phyloP scores from a whole-genome alignment of 129 eudicot species.

The Erigeron canadensis region DNA sequence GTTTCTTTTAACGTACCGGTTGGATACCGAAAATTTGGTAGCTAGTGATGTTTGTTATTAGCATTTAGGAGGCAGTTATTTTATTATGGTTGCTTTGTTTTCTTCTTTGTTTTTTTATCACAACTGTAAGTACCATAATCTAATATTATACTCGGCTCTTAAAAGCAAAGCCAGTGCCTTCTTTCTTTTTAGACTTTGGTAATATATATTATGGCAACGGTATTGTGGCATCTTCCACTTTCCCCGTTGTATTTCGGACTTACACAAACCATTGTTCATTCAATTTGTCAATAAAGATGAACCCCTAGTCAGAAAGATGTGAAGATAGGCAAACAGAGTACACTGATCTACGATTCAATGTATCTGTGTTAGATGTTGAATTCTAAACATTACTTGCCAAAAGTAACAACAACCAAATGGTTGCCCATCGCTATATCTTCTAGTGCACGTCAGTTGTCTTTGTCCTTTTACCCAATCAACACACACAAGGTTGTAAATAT shows the following conservation, averaged over 20 bases:
- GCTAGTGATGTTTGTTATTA: not conserved
- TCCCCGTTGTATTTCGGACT: not conserved
- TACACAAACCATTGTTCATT: not conserved
- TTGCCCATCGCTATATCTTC: no score
- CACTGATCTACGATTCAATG: no score
- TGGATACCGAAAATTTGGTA: no score
- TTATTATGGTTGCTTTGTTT: not conserved
- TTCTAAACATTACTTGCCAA: no score
- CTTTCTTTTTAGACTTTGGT: not conserved
- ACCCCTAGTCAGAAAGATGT: not conserved
- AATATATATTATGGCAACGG: not conserved
- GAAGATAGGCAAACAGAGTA: no score
- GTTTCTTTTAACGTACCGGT: no score
- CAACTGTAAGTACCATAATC: conserved; percentile 18
- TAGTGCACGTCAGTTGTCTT: no score
- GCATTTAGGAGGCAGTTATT: conserved; percentile 7
- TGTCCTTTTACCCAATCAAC: no score
- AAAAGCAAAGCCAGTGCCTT: conserved; percentile 2
- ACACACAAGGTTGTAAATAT: no score
- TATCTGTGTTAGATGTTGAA: no score
- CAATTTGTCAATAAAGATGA: not conserved
- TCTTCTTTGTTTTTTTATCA: conserved; percentile 17
- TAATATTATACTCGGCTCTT: conserved; percentile 2
- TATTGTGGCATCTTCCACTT: not conserved
- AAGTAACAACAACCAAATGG: no score